phyloP scores from a whole-genome alignment of 2,329 filamentous ascomycete genomes.

The Arthroderma sp. region DNA sequence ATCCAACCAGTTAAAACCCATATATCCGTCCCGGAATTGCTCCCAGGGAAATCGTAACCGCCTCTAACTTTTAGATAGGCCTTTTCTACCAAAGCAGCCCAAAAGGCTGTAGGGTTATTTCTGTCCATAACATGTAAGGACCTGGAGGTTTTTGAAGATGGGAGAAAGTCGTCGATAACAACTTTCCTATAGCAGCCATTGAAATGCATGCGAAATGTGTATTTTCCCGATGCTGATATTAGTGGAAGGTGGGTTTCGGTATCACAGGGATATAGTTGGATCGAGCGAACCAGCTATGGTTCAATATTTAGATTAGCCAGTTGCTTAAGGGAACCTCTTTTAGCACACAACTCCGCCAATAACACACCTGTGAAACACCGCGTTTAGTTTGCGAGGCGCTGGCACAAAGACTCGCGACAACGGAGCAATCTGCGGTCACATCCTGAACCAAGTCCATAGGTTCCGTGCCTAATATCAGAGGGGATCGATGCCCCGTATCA shows the following conservation, averaged over 20 bases:
- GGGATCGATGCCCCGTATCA: conserved; percentile 12
- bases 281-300: conserved; percentile 44
- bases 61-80: conserved; percentile 91
- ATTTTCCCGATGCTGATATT: conserved; percentile 70
- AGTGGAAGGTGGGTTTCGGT: conserved; percentile 42
- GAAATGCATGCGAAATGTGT: conserved; percentile 84
- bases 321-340: conserved; percentile 2
- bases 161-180: conserved; percentile 76
- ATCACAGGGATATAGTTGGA: conserved; percentile 65
- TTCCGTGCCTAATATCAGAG: conserved; percentile 44
- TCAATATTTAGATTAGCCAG: not conserved
- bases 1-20: conserved; percentile 94
- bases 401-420: conserved; percentile 88
- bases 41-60: conserved; percentile 94
- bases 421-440: conserved; percentile 89
- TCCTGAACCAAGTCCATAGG: conserved; percentile 84
- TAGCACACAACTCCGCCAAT: conserved; percentile 1
- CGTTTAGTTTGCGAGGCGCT: conserved; percentile 56
- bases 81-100: conserved; percentile 89
- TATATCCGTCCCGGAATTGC: conserved; percentile 89
- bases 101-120: conserved; percentile 65
- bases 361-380: conserved; percentile 52
- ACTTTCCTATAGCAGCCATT: conserved; percentile 87
- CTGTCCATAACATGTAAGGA: conserved; percentile 80
- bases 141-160: conserved; percentile 57